A percentile compares a stretch with the other conserved stretches of the same genome.
These are phyloP conservation scores for Clarireedia hainanense DNA, from an alignment of 2,329 filamentous ascomycete genomes.

Conservation along the genomic window DNA sequence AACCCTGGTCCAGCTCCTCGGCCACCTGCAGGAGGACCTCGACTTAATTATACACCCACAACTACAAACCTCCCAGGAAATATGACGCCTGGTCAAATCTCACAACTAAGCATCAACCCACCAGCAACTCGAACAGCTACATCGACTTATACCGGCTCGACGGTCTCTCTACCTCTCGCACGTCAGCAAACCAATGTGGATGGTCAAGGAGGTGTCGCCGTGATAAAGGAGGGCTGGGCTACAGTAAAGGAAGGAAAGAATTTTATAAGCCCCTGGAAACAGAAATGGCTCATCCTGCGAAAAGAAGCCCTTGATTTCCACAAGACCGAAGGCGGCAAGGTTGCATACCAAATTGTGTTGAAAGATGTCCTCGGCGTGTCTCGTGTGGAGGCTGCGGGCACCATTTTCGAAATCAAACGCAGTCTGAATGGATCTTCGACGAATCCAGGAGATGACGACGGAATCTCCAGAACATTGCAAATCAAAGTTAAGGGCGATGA, in stretches of 20 bases:
- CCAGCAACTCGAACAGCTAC: slow-evolving; percentile 59
- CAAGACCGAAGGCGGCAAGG: slow-evolving; percentile 82
- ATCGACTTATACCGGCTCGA: slow-evolving; percentile 62
- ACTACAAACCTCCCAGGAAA: slow-evolving; percentile 64
- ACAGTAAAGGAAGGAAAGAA: slow-evolving; percentile 86
- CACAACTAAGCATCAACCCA: slow-evolving; percentile 45
- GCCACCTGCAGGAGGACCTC: slow-evolving; percentile 40
- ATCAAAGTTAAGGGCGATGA: slow-evolving; percentile 94
- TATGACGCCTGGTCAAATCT: slow-evolving; percentile 70
- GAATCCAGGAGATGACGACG: slow-evolving; percentile 65
- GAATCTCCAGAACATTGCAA: slow-evolving; percentile 73
- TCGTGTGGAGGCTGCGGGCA: slow-evolving; percentile 82
- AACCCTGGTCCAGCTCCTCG: slow-evolving; percentile 58
- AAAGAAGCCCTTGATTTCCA: slow-evolving; percentile 92
- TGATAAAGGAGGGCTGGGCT: slow-evolving; percentile 77
- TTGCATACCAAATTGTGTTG: slow-evolving; percentile 76
- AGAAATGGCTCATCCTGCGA: slow-evolving; percentile 83
- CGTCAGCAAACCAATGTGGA: slow-evolving; percentile 48
- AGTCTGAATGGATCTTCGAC: slow-evolving; percentile 59
- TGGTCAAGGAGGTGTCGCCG: slow-evolving; percentile 58
- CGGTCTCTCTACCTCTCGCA: slow-evolving; percentile 63
- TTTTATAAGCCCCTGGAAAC: slow-evolving; percentile 79
- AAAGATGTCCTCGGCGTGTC: slow-evolving; percentile 86
- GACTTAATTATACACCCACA: slow-evolving; percentile 71
- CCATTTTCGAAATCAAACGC: slow-evolving; percentile 89